A percentile compares a stretch with the other conserved stretches of the same genome.
Evolutionary conservation across 1,284 basidiomycete genomes (phyloP).

Genomic region (Ganoderma leucocontextum): DNA sequence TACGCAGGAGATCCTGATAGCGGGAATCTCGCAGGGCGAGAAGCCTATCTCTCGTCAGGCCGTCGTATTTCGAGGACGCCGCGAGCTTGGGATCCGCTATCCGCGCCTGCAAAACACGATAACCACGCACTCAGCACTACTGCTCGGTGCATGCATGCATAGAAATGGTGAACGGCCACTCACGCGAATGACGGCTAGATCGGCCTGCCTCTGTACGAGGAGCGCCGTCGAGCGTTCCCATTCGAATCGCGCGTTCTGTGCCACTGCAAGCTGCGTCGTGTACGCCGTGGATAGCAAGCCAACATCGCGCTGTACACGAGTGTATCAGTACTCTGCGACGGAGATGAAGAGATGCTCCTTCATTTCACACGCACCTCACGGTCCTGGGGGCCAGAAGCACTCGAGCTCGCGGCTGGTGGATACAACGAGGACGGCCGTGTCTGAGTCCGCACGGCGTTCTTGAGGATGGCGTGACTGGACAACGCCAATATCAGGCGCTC

Average conservation of each 20-base stretch:
- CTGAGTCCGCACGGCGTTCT: slow-evolving; percentile 27
- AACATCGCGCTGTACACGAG: slow-evolving; percentile 15
- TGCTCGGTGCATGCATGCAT: background rate
- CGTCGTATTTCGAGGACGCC: slow-evolving; percentile 41
- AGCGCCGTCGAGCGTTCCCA: slow-evolving; percentile 41
- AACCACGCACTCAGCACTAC: background rate
- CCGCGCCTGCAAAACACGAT: slow-evolving; percentile 25
- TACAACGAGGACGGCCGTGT: slow-evolving; percentile 23
- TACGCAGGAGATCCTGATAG: slow-evolving; percentile 42
- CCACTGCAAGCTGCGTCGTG: slow-evolving; percentile 31
- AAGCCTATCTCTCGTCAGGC: slow-evolving; percentile 46
- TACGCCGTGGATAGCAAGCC: slow-evolving; percentile 33
- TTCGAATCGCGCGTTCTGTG: slow-evolving; percentile 33
- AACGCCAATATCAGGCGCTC: slow-evolving; percentile 56
- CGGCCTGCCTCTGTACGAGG: slow-evolving; percentile 33
- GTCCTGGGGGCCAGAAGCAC: slow-evolving; percentile 13
- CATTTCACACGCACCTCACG: slow-evolving; percentile 25
- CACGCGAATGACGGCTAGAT: slow-evolving; percentile 36
- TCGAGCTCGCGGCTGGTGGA: background rate
- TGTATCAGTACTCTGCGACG: slow-evolving; percentile 19
- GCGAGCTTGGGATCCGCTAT: slow-evolving; percentile 29
- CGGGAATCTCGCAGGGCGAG: slow-evolving; percentile 46
- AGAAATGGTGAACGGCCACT: slow-evolving; percentile 9
- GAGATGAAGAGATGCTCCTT: slow-evolving; percentile 28
- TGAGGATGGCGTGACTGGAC: slow-evolving; percentile 57